phyloP scores from a whole-genome alignment of 1,284 basidiomycete species.

The Sanghuangporus weigelae region DNA sequence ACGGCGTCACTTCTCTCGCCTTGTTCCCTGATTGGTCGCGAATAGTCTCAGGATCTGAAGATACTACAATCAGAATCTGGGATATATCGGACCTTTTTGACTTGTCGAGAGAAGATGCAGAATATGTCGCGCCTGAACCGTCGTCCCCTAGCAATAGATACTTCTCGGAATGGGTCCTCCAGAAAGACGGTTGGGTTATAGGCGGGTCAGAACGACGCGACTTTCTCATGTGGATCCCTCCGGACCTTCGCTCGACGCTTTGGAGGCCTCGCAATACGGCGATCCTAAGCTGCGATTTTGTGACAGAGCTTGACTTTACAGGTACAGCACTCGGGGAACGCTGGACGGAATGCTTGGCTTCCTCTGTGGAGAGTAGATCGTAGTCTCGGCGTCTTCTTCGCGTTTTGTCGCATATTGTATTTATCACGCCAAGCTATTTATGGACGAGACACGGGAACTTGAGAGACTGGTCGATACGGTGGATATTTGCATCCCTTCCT shows the following conservation, averaged over 20 bases:
- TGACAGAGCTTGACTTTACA: neutral
- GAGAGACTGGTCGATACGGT: too few relatives aligned
- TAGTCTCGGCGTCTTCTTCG: neutral
- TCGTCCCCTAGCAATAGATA: neutral
- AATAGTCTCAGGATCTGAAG: neutral
- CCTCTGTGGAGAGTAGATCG: neutral
- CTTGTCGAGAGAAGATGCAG: too few relatives aligned
- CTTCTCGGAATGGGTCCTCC: neutral
- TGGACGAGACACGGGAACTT: too few relatives aligned
- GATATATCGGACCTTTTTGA: neutral
- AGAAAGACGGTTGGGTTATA: neutral
- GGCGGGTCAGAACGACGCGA: neutral
- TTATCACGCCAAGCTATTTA: too few relatives aligned
- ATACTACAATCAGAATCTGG: constrained; percentile 7
- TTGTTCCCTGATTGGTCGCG: constrained; percentile 3
- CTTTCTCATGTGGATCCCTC: constrained; percentile 4
- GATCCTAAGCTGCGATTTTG: neutral
- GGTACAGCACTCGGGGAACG: neutral
- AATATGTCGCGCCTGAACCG: neutral
- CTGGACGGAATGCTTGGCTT: neutral
- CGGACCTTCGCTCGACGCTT: constrained; percentile 1
- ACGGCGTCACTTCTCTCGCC: neutral
- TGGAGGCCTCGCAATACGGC: neutral
- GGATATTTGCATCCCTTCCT: too few relatives aligned
- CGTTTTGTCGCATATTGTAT: too few relatives aligned